Base-by-base conservation (phyloP, 139 green algal genomes). In the Edaphochlamys debaryana region DNA sequence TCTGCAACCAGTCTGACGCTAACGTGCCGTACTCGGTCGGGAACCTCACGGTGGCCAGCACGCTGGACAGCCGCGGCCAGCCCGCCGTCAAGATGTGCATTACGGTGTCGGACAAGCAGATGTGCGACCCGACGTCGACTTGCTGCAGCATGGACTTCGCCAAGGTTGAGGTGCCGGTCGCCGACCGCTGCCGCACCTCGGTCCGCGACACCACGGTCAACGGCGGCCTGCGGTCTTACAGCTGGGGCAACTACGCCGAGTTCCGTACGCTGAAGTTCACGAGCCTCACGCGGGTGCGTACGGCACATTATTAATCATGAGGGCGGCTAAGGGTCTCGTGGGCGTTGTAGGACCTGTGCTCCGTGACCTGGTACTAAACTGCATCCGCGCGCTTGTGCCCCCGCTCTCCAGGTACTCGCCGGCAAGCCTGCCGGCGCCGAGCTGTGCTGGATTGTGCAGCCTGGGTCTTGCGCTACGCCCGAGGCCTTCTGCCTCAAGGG, bases 111-210 rank as follows among this genome's bases (percentile, higher is more conserved):
- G 54, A 0, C 54, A 52, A 37, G 6, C 69, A 25, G 54, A 34
- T 22, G 32, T 63, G 4, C 32, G 15, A 9, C 25, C 27, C 4
- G 45, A 52, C 3, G 36, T 67, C 9, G 72, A 79, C 38, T 54
- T 69, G 72, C 70, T 56, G 56, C 17, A 9, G 15, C 27, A 79
- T 79, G 72, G 54, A 68, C 36, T 69, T 69, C 4, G 34, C 36
- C 36, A 79, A 69, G 74, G 17, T 80, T 29, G 74, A 80, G 58
- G 58, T 80, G 5, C 74, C 74, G 13, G 30, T 80, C 74, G 60
- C 5, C 40, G 45, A 69, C 37, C 3, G 3, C 56, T 80, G 74
- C 74, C 48, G 37, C 25, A 13, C 0, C 58, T 56, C 69, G 34
- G 58, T 80, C 7, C 74, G 74, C 2, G 38, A 27, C 30, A 37